Base-by-base conservation (phyloP, 2,329 filamentous ascomycete genomes). In the Lojkania enalia region DNA sequence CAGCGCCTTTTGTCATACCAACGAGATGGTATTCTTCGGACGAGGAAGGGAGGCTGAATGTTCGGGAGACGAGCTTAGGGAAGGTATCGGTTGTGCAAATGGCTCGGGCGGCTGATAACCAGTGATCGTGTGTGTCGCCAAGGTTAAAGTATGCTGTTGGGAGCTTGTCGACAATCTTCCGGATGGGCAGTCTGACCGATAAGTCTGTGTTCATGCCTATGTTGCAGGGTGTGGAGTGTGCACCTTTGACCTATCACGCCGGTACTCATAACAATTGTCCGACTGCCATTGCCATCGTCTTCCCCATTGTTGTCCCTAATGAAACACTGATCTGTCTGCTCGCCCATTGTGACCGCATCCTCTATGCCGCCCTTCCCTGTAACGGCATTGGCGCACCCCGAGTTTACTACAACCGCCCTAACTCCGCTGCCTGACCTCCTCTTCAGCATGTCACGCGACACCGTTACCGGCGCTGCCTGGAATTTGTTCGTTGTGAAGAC, bases 11-110 rank as follows among this genome's bases (percentile, higher is more conserved):
- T 63, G 92, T 95, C 83, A 95, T 95, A 58, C 94, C 94, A 11
- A 89, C 90, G 38, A 99, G 86, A 58, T 82, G 80, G 74, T 96
- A 99, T 67, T 86, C 84, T 38, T 78, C 78, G 0, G 88, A 83
- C 3, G 88, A 87, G 1, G 88, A 91, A 3, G 94, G 91, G 21
- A 99, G 82, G 20, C 78, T 84, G 72, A 97, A 99, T 12, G 84
- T 83, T 57, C 81, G 84, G 15, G 91, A 96, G 58, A 92, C 78
- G 53, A 99, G 85, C 74, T 99, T 99, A 47, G 94, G 94, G 71
- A 99, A 99, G 3, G 94, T 97, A 72, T 99, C 94, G 13, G 94
- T 99, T 11, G 94, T 99, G 78, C 92, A 96, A 66, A 99, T 97
- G 30, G 94, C 92, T 61, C 84, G 85, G 46, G 94, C 94, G 32